Base-by-base conservation (phyloP, 306 rosid species). In the Sophora flavescens region DNA sequence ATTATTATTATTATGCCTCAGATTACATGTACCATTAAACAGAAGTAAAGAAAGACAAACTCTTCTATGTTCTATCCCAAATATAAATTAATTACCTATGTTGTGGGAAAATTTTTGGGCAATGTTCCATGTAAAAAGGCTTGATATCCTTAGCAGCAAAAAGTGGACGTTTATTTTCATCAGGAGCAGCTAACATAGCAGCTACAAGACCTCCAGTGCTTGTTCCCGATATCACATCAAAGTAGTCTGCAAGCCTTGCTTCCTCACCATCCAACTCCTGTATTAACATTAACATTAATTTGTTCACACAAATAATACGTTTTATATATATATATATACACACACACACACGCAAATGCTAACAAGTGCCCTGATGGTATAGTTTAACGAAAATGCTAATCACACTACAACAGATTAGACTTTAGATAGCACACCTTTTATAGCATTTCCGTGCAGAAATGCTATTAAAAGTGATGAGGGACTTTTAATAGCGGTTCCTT, bases 161-260 rank as follows among this genome's bases (percentile, higher is more conserved):
- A 16, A 86, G 80, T 10, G 97, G 97, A 22, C 94, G 89, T 0
- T 72, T 72, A 0, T 89, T 71, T 41, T 72, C 74, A 26, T 86
- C 71, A 1, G 97, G 97, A 32, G 97, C 80, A 13, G 90, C 63
- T 13, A 91, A 16, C 94, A 91, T 91, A 32, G 94, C 84, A 0
- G 91, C 84, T 38, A 91, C 86, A 36, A 91, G 86, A 3, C 97
- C 94, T 0, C 96, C 96, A 0, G 96, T 87, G 68, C 93, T 88
- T 56, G 96, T 91, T 77, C 93, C 96, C 12, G 93, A 70, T 30
- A 91, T 85, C 45, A 91, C 89, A 59, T 91, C 96, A 45, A 91
- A 88, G 63, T 91, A 91, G 14, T 91, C 96, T 61, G 96, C 91
- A 2, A 91, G 84, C 11, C 93, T 89, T 67, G 92, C 92, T 30